Evolutionary conservation across 495 filamentous ascomycete species (phyloP).

Genomic region (Lepraria neglecta): DNA sequence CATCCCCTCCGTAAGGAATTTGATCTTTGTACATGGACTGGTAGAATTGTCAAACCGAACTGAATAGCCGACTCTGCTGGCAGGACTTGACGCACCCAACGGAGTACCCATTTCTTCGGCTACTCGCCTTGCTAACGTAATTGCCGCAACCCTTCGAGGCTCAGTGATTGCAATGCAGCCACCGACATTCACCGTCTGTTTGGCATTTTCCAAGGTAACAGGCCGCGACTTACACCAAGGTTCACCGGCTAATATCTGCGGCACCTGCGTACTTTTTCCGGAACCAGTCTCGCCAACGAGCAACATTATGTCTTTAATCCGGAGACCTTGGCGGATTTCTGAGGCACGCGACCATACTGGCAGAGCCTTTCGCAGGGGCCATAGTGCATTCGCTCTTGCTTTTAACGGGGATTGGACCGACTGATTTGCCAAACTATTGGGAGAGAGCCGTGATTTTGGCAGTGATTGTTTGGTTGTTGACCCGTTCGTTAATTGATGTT

Average conservation of each 20-base stretch:
- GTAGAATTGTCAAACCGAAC: conserved; percentile 88
- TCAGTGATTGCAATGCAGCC: conserved; percentile 95
- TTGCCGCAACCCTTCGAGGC: conserved; percentile 87
- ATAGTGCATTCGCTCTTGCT: conserved; percentile 44
- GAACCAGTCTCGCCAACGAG: conserved; percentile 92
- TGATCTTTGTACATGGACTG: conserved; percentile 68
- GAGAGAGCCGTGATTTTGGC: not conserved
- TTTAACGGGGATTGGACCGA: conserved; percentile 26
- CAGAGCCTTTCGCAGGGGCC: conserved; percentile 54
- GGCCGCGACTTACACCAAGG: conserved; percentile 64
- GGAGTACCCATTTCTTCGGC: conserved; percentile 85
- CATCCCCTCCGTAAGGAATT: conserved; percentile 96
- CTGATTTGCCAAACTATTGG: not conserved
- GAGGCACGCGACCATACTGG: conserved; percentile 74
- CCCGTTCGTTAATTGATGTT: not conserved
- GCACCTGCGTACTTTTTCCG: conserved; percentile 95
- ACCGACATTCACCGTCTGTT: conserved; percentile 58
- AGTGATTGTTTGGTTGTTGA: not conserved
- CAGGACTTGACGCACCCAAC: conserved; percentile 55
- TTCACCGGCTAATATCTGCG: conserved; percentile 78
- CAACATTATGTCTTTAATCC: conserved; percentile 68
- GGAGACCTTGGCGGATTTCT: conserved; percentile 60
- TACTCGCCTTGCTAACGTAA: conserved; percentile 83
- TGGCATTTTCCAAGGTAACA: conserved; percentile 36
- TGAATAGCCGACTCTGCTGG: conserved; percentile 80